These are phyloP conservation scores for Sugiyamaella chiloensis DNA, from an alignment of 805 yeast species.

Conservation along the genomic window DNA sequence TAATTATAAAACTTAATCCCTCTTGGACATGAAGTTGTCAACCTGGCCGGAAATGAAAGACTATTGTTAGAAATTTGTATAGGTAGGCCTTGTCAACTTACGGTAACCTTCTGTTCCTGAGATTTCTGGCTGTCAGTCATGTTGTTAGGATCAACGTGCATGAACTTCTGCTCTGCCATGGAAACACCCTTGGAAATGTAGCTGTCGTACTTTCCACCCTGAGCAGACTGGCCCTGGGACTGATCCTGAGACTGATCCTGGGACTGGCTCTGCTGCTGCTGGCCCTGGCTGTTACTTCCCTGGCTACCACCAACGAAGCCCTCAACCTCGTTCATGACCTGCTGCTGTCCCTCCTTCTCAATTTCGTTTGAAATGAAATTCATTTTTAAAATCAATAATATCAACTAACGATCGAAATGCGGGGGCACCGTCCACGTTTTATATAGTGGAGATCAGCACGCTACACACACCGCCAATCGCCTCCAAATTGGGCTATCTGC, in stretches of 20 bases:
- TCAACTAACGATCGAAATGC: background rate
- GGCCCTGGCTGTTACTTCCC: conserved; percentile 1
- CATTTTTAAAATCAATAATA: conserved; percentile 11
- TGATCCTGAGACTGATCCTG: conserved; percentile 11
- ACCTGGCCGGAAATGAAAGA: conserved; percentile 20
- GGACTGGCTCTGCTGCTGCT: conserved; percentile 4
- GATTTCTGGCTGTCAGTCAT: conserved; percentile 18
- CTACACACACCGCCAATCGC: background rate
- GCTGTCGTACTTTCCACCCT: conserved; percentile 27
- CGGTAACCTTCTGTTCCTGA: conserved; percentile 16
- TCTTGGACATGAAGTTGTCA: conserved; percentile 3
- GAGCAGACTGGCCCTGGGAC: conserved; percentile 15
- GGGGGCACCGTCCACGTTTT: background rate
- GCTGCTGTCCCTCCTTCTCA: conserved; percentile 15
- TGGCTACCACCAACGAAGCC: conserved; percentile 11
- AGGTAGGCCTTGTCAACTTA: conserved; percentile 7
- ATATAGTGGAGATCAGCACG: background rate
- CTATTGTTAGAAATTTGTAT: conserved; percentile 6
- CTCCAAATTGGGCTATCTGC: background rate
- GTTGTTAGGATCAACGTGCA: conserved; percentile 20
- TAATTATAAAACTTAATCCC: too few species aligned
- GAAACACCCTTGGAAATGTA: conserved; percentile 33
- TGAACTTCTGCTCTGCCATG: conserved; percentile 22
- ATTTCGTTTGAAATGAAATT: conserved; percentile 19
- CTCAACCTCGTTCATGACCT: conserved; percentile 8